These are phyloP conservation scores for Gonapodya sp. DNA, from an alignment of 192 early-diverging fungal species.

Conservation along the genomic window DNA sequence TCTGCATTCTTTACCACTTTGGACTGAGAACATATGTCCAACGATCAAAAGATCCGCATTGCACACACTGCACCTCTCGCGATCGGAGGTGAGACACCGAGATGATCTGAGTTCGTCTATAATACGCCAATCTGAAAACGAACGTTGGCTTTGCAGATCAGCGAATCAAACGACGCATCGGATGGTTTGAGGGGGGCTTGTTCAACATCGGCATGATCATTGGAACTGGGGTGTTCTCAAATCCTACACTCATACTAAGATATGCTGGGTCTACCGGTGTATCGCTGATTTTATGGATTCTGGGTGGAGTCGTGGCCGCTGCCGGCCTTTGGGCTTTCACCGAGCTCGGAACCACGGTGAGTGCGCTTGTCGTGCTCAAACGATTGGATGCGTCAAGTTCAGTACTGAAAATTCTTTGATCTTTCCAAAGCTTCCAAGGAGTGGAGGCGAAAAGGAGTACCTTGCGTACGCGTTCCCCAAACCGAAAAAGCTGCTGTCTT, in stretches of 20 bases:
- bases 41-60: too few relatives aligned
- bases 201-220: conserved; percentile 19
- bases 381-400: too few relatives aligned
- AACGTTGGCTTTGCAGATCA: background rate
- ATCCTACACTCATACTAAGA: conserved; percentile 24
- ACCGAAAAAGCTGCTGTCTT: conserved; percentile 36
- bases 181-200: background rate
- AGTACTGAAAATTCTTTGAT: background rate
- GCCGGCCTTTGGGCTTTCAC: conserved; percentile 21
- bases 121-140: background rate
- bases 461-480: conserved; percentile 37
- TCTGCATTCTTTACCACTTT: too few relatives aligned
- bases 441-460: conserved; percentile 56
- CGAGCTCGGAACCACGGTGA: conserved; percentile 13
- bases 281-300: conserved; percentile 28
- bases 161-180: conserved; percentile 6
- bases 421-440: conserved; percentile 38
- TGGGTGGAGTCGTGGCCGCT: conserved; percentile 27
- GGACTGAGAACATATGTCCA: too few relatives aligned
- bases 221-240: conserved; percentile 34
- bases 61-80: background rate
- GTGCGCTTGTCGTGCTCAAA: background rate
- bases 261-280: conserved; percentile 29
- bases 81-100: background rate
- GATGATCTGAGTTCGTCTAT: background rate